phyloP scores from a whole-genome alignment of 2,329 filamentous ascomycete species.

The Capronia epimyces region DNA sequence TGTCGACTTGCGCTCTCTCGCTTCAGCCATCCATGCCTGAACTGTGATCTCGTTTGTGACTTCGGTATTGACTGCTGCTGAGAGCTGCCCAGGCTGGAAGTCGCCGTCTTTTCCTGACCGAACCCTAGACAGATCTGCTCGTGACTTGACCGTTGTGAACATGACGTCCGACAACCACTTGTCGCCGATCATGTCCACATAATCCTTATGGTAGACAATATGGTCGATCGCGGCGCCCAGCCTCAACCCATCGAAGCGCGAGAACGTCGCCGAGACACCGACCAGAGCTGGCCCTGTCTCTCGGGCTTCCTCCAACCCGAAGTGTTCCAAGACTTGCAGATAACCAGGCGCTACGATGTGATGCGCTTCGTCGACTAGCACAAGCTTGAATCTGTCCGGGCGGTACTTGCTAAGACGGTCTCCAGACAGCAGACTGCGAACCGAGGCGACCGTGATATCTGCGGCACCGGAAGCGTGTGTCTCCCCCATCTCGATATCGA shows the following conservation, averaged over 20 bases:
- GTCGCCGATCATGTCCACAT: slow-evolving; percentile 74
- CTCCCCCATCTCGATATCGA: slow-evolving; percentile 89
- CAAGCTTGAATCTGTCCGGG: slow-evolving; percentile 72
- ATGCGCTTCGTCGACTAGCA: slow-evolving; percentile 93
- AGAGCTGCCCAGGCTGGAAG: slow-evolving; percentile 73
- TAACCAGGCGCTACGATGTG: slow-evolving; percentile 88
- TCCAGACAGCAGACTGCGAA: slow-evolving; percentile 74
- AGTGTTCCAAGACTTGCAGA: slow-evolving; percentile 68
- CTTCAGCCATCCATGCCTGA: slow-evolving; percentile 77
- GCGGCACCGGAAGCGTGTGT: slow-evolving; percentile 69
- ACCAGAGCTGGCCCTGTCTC: slow-evolving; percentile 61
- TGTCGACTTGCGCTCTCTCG: slow-evolving; percentile 68
- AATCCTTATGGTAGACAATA: slow-evolving; percentile 90
- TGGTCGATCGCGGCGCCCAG: slow-evolving; percentile 84
- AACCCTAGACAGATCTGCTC: slow-evolving; percentile 70
- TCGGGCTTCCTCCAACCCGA: slow-evolving; percentile 58
- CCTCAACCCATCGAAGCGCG: slow-evolving; percentile 75
- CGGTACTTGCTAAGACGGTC: slow-evolving; percentile 78
- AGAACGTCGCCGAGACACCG: slow-evolving; percentile 79
- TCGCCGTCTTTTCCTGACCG: slow-evolving; percentile 64
- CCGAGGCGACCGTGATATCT: slow-evolving; percentile 89
- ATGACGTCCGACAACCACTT: slow-evolving; percentile 89
- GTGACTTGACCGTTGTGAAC: slow-evolving; percentile 85
- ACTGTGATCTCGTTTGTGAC: slow-evolving; percentile 79
- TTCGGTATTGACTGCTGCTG: slow-evolving; percentile 73